Percentiles rank a stretch among this genome's conserved stretches.
Evolutionary conservation across 192 early-diverging fungal species (phyloP).

Genomic region (Coemansia sp.): DNA sequence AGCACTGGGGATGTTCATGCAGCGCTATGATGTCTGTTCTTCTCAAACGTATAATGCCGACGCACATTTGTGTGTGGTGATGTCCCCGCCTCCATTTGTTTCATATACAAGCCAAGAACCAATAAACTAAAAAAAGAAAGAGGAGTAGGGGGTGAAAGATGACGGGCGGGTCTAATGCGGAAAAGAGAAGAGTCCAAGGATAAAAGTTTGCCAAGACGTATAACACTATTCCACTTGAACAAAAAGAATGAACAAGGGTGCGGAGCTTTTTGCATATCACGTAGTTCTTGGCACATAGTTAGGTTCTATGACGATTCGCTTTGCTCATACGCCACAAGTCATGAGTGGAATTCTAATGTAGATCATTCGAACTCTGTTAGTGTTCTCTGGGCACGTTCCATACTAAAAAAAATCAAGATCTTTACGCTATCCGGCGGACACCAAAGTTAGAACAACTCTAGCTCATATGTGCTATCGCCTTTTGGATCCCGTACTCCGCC

Average conservation of each 20-base stretch:
- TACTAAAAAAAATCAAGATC: neutral
- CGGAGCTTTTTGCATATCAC: neutral
- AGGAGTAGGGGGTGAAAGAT: neutral
- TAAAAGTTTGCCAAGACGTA: neutral
- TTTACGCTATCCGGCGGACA: neutral
- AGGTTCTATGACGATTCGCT: neutral
- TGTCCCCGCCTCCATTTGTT: neutral
- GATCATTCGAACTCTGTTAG: neutral
- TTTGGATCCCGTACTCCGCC: neutral
- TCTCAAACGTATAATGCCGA: neutral
- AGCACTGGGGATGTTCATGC: neutral
- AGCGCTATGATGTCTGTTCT: neutral
- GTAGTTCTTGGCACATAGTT: neutral
- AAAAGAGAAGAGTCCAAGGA: neutral
- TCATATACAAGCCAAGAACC: neutral
- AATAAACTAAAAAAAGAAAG: neutral
- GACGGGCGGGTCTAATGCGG: constrained; percentile 2
- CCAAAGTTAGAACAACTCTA: neutral
- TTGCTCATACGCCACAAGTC: neutral
- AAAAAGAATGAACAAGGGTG: neutral
- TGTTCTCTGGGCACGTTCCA: neutral
- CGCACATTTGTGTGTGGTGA: neutral
- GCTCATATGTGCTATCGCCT: neutral
- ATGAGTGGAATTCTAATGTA: neutral
- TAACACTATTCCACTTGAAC: neutral